Base-by-base conservation (phyloP, 2,329 filamentous ascomycete species). In the Myriangium duriaei region DNA sequence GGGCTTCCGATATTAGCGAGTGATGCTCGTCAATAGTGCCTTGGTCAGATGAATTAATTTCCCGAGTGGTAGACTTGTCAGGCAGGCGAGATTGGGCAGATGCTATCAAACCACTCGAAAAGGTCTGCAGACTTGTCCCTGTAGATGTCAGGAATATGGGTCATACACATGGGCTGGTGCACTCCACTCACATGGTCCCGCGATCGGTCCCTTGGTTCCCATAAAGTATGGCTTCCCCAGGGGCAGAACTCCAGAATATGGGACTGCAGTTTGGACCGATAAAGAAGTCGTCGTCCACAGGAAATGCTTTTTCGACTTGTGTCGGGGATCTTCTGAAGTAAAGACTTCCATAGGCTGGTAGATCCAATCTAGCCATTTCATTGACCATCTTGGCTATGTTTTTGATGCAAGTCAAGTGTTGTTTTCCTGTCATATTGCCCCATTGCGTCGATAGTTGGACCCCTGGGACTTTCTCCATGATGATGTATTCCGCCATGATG, bases 401-500 rank as follows among this genome's bases (percentile, higher is more conserved):
- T 5, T 37, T 14, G 15, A 31, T 42, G 32, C 30, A 15, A 6
- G 18, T 18, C 11, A 34, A 11, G 14, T 40, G 30, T 16, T 42
- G 40, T 11, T 18, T 13, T 10, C 11, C 32, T 12, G 31, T 39
- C 43, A 45, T 43, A 2, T 19, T 14, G 2, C 26, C 12, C 44
- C 42, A 45, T 13, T 34, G 55, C 59, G 18, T 37, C 42, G 40
- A 57, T 36, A 61, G 34, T 15, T 49, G 46, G 34, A 60, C 48
- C 18, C 58, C 59, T 10, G 38, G 34, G 2, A 52, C 52, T 45
- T 61, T 50, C 43, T 60, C 55, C 49, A 59, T 54, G 40, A 63
- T 58, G 18, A 62, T 61, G 35, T 61, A 62, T 45, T 62, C 58
- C 6, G 49, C 51, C 4, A 56, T 51, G 30, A 60, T 50, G 6